phyloP scores from a whole-genome alignment of 2,329 filamentous ascomycete species.

The Ceratocystis harringtonii region DNA sequence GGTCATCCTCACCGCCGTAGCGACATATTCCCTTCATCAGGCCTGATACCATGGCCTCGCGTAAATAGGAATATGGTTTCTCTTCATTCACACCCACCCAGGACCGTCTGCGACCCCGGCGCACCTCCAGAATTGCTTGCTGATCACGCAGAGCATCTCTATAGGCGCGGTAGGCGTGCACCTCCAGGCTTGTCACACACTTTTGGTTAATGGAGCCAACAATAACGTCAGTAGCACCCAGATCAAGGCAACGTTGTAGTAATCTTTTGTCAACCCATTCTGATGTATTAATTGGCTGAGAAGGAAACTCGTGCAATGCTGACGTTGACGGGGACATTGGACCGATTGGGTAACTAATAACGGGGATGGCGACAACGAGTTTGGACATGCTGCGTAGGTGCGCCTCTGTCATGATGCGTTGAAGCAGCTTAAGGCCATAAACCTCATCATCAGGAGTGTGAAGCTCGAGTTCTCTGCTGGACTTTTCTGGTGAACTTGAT shows the following conservation, averaged over 20 bases:
- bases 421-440: constrained; percentile 40
- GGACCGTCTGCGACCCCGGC: constrained; percentile 66
- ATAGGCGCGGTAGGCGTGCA: constrained; percentile 71
- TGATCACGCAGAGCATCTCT: constrained; percentile 63
- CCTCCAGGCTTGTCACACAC: constrained; percentile 58
- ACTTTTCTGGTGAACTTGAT: constrained; percentile 33
- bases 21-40: constrained; percentile 84
- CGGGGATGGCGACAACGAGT: constrained; percentile 40
- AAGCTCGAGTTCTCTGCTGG: constrained; percentile 26
- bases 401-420: constrained; percentile 43
- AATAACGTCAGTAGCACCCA: constrained; percentile 75
- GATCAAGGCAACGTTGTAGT: constrained; percentile 62
- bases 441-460: constrained; percentile 34
- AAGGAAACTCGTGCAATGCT: constrained; percentile 21
- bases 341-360: constrained; percentile 31
- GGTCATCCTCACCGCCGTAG: constrained; percentile 44
- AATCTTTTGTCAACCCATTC: constrained; percentile 29
- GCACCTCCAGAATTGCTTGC: constrained; percentile 53
- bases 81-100: constrained; percentile 82
- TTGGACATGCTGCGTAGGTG: constrained; percentile 41
- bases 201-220: constrained; percentile 62
- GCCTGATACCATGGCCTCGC: constrained; percentile 85
- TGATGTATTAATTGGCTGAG: constrained; percentile 22
- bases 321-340: constrained; percentile 22
- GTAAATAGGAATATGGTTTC: constrained; percentile 74